Percentiles rank a stretch among this genome's conserved stretches.
phyloP scores from a whole-genome alignment of 441 rosid genomes.

The Jatropha multifida region DNA sequence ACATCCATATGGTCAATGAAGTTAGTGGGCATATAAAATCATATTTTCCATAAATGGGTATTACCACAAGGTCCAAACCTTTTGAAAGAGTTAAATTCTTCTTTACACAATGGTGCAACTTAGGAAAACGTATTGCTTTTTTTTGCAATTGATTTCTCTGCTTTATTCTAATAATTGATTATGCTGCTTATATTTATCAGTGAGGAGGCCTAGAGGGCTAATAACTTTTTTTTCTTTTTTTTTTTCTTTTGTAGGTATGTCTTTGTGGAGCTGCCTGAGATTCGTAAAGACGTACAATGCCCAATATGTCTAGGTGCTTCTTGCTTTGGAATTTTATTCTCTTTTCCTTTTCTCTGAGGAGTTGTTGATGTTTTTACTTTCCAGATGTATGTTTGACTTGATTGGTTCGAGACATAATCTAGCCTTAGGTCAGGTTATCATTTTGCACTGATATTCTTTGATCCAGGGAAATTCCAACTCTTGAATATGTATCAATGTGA shows the following conservation, averaged over 20 bases:
- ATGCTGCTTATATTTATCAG: conserved; percentile 8
- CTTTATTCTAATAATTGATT: background rate
- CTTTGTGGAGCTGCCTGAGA: conserved; percentile 59
- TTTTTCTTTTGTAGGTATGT: conserved; percentile 63
- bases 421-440: background rate
- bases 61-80: background rate
- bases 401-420: background rate
- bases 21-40: background rate
- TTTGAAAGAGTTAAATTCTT: background rate
- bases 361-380: background rate
- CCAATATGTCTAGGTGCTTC: conserved; percentile 89
- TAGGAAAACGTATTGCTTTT: background rate
- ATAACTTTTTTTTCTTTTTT: background rate
- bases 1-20: background rate
- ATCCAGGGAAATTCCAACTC: background rate
- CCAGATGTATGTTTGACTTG: conserved; percentile 11
- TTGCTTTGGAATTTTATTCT: conserved; percentile 17
- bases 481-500: background rate
- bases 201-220: conserved; percentile 8
- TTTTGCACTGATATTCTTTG: background rate
- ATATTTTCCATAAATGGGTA: background rate
- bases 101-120: background rate
- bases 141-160: background rate
- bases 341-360: conserved; percentile 1
- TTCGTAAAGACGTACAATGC: conserved; percentile 88